Conservation (phyloP, 176 grass and related monocot genomes). For the Ananas comosus region DNA sequence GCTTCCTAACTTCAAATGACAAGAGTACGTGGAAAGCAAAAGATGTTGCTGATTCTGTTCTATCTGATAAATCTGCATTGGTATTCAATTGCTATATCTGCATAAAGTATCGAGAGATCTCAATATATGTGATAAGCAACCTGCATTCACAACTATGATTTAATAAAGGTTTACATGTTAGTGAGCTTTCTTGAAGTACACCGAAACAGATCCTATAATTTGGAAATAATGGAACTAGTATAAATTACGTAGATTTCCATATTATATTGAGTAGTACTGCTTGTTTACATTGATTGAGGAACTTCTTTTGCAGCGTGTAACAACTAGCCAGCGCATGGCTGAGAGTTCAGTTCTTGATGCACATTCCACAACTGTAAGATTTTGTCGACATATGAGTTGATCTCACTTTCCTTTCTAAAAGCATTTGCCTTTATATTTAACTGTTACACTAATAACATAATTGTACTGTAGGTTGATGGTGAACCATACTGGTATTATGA, state of each 20-base stretch:
- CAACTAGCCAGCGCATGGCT: constrained; percentile 51
- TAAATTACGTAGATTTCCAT: neutral
- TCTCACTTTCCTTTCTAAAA: constrained; percentile 11
- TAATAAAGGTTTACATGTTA: too few relatives aligned
- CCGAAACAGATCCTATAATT: too few relatives aligned
- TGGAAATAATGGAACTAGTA: too few relatives aligned
- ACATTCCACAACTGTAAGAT: constrained; percentile 56
- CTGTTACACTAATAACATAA: neutral
- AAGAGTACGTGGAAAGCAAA: constrained; percentile 71
- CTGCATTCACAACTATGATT: too few relatives aligned
- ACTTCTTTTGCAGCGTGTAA: constrained; percentile 55
- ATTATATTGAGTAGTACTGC: neutral
- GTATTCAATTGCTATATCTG: constrained; percentile 26
- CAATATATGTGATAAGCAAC: constrained; percentile 4
- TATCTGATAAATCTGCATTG: constrained; percentile 76
- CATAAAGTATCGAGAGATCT: constrained; percentile 4
- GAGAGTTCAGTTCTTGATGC: constrained; percentile 98
- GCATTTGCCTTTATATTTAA: neutral
- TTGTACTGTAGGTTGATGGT: constrained; percentile 52
- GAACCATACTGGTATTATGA: constrained; percentile 96
- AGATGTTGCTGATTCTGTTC: constrained; percentile 93
- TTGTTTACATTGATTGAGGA: neutral
- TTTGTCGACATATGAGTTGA: constrained; percentile 2
- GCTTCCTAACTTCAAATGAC: constrained; percentile 64
- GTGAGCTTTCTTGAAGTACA: too few relatives aligned